Base-by-base conservation (phyloP, 1,284 basidiomycete genomes). In the Singerocomus inundabilis region DNA sequence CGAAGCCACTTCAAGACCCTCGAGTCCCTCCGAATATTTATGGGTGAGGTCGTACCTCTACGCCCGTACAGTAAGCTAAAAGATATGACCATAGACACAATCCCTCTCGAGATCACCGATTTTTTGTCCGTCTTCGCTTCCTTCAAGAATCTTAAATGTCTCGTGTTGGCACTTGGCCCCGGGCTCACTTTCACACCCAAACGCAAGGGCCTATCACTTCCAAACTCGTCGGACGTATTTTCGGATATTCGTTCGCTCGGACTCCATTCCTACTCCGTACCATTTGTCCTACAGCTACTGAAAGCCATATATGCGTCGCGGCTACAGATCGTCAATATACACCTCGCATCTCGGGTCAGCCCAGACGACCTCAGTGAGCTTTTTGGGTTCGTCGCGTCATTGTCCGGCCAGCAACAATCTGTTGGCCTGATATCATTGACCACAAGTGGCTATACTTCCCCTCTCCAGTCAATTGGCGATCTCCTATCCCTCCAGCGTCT, bases 211-310 rank as follows among this genome's bases (percentile, higher is more conserved):
- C 18, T 47, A 1, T 52, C 44, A 10, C 48, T 60, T 29, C 25
- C 40, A 1, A 34, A 33, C 5, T 3, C 41, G 6, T 34, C 43
- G 9, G 36, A 48, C 7, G 39, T 46, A 8, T 59, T 63, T n/a
- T 47, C 41, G 6, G n/a, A 32, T n/a, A 28, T 63, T 43, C 40
- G 46, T 26, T 58, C 58, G 5, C 60, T 59, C 2, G 52, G 52
- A 0, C 37, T 62, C 29, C 60, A 58, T 46, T 58, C 60, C 6
- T 59, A 52, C 25, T 63, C 60, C 16, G 46, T 28, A 0, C 48
- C 57, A 4, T 63, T 61, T 21, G 16, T 51, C 25, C 21, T 52
- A 5, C 58, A 49, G 18, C 11, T 59, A 4, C 34, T 62, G 15
- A 49, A 49, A n/a, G 34, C 31, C 32, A 43, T 61, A 12, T 58